These are phyloP conservation scores for Silene conica DNA, from an alignment of 148 eudicot species.

Conservation along the genomic window DNA sequence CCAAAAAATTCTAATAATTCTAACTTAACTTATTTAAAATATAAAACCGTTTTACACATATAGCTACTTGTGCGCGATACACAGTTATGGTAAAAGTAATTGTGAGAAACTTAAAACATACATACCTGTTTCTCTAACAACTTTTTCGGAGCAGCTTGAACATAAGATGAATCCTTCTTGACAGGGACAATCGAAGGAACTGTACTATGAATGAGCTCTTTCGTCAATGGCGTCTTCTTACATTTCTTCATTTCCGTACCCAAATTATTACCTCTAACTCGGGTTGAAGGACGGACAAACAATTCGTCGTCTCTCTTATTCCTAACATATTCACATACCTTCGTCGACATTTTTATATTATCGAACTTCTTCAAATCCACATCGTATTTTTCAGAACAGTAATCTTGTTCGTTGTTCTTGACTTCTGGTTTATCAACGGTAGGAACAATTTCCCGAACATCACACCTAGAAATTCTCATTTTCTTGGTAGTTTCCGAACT, in stretches of 20 bases:
- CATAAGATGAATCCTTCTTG: slow-evolving; percentile 42
- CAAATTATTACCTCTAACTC: slow-evolving; percentile 6
- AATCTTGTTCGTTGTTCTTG: neutral
- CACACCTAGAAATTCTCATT: neutral
- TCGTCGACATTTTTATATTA: neutral
- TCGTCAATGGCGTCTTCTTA: slow-evolving; percentile 51
- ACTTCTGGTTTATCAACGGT: neutral
- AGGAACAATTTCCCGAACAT: neutral
- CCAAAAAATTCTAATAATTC: no score
- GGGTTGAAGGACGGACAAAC: slow-evolving; percentile 34
- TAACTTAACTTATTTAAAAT: no score
- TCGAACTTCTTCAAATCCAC: no score
- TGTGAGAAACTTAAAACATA: neutral
- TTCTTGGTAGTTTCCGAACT: neutral
- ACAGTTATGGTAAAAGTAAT: no score
- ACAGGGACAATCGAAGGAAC: slow-evolving; percentile 47
- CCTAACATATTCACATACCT: slow-evolving; percentile 22
- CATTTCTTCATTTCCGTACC: slow-evolving; percentile 38
- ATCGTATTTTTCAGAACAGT: no score
- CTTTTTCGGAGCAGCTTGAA: slow-evolving; percentile 34
- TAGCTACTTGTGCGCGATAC: neutral
- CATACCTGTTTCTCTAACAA: slow-evolving; percentile 55
- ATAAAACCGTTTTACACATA: neutral
- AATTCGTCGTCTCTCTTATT: slow-evolving; percentile 70
- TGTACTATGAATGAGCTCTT: slow-evolving; percentile 37